Evolutionary conservation across 805 yeast species (phyloP), one percentile per base, ranked within the genome.

Genomic region (Ogataea zsoltii): DNA sequence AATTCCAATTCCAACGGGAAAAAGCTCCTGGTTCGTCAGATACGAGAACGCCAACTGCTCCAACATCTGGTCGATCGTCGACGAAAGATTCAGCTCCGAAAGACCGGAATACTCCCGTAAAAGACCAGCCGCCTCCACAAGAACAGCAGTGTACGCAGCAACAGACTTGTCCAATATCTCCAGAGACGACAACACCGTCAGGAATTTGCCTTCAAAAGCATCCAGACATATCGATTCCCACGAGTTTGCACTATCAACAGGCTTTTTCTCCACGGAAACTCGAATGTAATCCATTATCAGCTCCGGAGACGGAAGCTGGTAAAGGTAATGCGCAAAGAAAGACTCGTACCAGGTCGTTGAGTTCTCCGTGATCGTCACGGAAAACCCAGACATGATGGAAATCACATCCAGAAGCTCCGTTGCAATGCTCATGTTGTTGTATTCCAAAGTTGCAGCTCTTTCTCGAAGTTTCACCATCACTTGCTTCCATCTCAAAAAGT

Each of bases 301-400:
- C 30, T 71, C 69, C 10, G 58, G 42, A 4, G 80, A 72, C 55
- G 80, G 89, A 65, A 85, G 73, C 56, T 82, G 82, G 57, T 70
- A 87, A 31, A 82, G 46, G 38, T 42, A 66, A 15, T 57, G 60
- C 0, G 66, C 62, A 35, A 66, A 40, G 9, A 79, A 72, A 12
- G 82, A 70, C 57, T 86, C 94, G 58, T 82, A 85, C 95, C 95
- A 86, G 0, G 78, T 64, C 6, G 70, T 68, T 13, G 87, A 75
- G 54, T 68, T 71, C 13, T 69, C 68, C 3, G 79, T 59, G 17
- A 84, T 83, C 3, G 80, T 69, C 31, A 57, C 53, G 39, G 74
- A 71, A 30, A 67, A 65, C 1, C 83, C 84, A 2, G 78, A 70
- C 49, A 77, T 57, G 3, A 77, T 66, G 13, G 69, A 60, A 4